phyloP scores from a whole-genome alignment of 2,329 filamentous ascomycete species.

The Cladobotryum mycophilum region DNA sequence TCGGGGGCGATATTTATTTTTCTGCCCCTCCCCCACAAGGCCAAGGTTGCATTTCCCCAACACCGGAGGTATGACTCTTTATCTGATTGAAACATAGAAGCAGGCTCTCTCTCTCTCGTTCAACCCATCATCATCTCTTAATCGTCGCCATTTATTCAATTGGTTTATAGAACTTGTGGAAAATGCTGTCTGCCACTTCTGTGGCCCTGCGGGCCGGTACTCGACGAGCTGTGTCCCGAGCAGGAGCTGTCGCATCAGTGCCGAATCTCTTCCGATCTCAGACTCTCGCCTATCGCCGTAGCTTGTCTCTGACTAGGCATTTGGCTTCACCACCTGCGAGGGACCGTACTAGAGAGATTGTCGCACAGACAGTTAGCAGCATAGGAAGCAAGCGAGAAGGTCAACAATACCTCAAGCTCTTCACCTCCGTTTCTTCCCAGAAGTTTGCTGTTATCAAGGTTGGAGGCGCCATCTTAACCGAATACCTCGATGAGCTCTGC shows the following conservation, averaged over 20 bases:
- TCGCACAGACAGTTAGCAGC: constrained; percentile 68
- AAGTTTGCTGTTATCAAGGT: constrained; percentile 99
- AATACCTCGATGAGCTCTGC: constrained; percentile 87
- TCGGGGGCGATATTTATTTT: constrained; percentile 11
- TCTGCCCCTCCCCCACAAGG: constrained; percentile 16
- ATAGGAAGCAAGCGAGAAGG: constrained; percentile 95
- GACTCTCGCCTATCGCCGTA: constrained; percentile 19
- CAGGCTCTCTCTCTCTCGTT: background rate
- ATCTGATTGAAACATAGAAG: background rate
- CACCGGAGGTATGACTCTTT: constrained; percentile 2
- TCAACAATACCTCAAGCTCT: constrained; percentile 95
- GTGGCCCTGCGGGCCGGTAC: constrained; percentile 38
- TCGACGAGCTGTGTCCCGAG: constrained; percentile 33
- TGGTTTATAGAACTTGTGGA: constrained; percentile 15
- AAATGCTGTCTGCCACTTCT: constrained; percentile 39
- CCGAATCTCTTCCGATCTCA: constrained; percentile 20
- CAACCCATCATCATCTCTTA: background rate
- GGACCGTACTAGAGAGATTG: constrained; percentile 30
- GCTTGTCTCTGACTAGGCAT: constrained; percentile 11
- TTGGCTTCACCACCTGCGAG: constrained; percentile 13
- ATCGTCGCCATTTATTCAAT: constrained; percentile 14
- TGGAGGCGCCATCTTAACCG: constrained; percentile 89
- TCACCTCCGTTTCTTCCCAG: constrained; percentile 92
- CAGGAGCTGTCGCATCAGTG: constrained; percentile 17
- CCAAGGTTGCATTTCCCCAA: background rate